These are phyloP conservation scores for Mucuna pruriens DNA, from an alignment of 306 rosid genomes.

Conservation along the genomic window DNA sequence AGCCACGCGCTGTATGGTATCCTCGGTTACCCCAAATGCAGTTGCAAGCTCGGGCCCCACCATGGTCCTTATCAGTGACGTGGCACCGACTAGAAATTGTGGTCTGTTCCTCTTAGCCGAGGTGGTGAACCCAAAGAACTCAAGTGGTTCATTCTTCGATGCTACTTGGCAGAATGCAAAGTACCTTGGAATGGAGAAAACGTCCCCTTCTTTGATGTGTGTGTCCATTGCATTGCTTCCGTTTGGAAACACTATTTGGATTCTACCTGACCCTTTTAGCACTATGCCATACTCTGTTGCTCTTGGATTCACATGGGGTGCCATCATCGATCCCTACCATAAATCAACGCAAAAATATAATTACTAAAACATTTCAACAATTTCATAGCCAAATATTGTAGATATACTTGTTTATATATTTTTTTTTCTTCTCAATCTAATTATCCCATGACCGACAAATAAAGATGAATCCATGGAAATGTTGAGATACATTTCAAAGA, in stretches of 20 bases:
- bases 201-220: constrained; percentile 68
- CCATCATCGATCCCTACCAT: constrained; percentile 85
- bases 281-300: constrained; percentile 87
- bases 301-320: constrained; percentile 83
- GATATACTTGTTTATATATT: too few species aligned
- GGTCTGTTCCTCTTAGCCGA: constrained; percentile 67
- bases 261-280: constrained; percentile 63
- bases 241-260: constrained; percentile 76
- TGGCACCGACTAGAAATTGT: constrained; percentile 76
- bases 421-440: too few species aligned
- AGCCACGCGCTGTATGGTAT: constrained; percentile 39
- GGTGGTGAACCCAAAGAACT: constrained; percentile 90
- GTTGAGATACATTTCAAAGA: too few species aligned
- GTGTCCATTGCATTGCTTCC: constrained; percentile 74
- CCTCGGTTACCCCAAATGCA: constrained; percentile 63
- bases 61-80: constrained; percentile 56
- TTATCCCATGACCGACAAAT: too few species aligned
- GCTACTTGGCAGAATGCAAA: constrained; percentile 83
- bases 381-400: not conserved
- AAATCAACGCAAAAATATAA: not conserved
- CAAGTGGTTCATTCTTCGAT: constrained; percentile 56
- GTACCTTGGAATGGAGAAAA: constrained; percentile 73
- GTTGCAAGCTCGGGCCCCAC: constrained; percentile 75
- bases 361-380: not conserved
- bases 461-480: too few species aligned